Evolutionary conservation across 345 rosid genomes (phyloP), one percentile per base, ranked within the genome.

Genomic region (Syzygium jambos): DNA sequence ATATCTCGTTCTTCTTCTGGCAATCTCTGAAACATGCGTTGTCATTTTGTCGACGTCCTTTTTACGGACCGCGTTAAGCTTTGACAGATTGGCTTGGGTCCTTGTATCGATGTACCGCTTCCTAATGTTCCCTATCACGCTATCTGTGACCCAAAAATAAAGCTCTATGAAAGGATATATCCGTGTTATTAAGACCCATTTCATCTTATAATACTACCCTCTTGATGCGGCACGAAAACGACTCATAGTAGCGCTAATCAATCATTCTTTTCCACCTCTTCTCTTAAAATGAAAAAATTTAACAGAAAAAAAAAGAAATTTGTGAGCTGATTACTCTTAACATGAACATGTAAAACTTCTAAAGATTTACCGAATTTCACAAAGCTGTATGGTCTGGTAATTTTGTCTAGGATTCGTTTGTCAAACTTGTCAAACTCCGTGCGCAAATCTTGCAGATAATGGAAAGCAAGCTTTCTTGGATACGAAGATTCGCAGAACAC

Each of bases 381-480:
- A 85, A 93, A 95, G 92, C 93, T 90, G 91, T 91, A 94, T 8
- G 94, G 95, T 86, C 89, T 90, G 87, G 93, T 86, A 86, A 91
- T 91, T 57, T 85, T 93, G 23, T 90, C 53, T 29, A 92, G 34
- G 84, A 85, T 85, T 85, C 85, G 80, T 34, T 78, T 83, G 15
- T 93, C 91, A 51, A 95, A 87, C 84, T 89, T 88, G 85, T 91
- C 87, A 91, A 94, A 84, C 90, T 93, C 96, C 90, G 86, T 90
- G 1, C 90, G 91, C 86, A 93, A 89, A 90, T 95, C 94, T 46
- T 92, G 92, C 25, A 95, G 92, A 91, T 89, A 93, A 87, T 89
- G 90, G 92, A 95, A 95, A 84, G 93, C 91, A 65, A 95, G 92
- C 92, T 93, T 95, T 93, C 94, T 91, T 86, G 96, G 96, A 89